Evolutionary conservation across 2,329 filamentous ascomycete species (phyloP).

Genomic region (Pseudogymnoascus sp.): DNA sequence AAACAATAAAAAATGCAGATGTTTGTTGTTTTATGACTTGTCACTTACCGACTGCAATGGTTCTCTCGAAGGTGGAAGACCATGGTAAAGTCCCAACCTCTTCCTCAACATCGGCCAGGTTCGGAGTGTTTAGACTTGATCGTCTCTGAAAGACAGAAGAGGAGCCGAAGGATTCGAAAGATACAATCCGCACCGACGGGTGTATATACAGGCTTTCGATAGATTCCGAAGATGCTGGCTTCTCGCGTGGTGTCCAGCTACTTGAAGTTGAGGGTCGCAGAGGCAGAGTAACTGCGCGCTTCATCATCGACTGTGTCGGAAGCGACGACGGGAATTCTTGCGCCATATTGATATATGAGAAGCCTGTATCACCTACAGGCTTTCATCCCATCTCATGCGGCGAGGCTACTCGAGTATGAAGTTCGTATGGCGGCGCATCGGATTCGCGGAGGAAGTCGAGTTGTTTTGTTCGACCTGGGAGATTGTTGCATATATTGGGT

Average conservation of each 20-base stretch:
- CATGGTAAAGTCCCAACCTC: slow-evolving; percentile 62
- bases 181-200: slow-evolving; percentile 38
- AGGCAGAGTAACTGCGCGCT: slow-evolving; percentile 13
- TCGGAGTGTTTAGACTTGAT: slow-evolving; percentile 23
- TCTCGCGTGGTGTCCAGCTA: not conserved
- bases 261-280: not conserved
- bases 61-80: slow-evolving; percentile 70
- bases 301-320: not conserved
- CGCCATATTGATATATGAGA: not conserved
- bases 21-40: not conserved
- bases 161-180: slow-evolving; percentile 40
- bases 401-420: not conserved
- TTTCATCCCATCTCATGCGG: not conserved
- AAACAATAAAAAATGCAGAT: not conserved
- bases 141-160: slow-evolving; percentile 8
- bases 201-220: slow-evolving; percentile 21
- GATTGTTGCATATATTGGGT: not conserved
- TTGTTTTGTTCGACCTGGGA: not conserved
- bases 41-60: slow-evolving; percentile 65
- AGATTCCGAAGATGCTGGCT: not conserved
- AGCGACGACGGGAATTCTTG: not conserved
- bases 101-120: slow-evolving; percentile 37
- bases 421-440: not conserved
- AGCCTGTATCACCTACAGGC: not conserved
- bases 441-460: not conserved